Conservation (phyloP, 129 eudicot genomes). For the Daucus carota region DNA sequence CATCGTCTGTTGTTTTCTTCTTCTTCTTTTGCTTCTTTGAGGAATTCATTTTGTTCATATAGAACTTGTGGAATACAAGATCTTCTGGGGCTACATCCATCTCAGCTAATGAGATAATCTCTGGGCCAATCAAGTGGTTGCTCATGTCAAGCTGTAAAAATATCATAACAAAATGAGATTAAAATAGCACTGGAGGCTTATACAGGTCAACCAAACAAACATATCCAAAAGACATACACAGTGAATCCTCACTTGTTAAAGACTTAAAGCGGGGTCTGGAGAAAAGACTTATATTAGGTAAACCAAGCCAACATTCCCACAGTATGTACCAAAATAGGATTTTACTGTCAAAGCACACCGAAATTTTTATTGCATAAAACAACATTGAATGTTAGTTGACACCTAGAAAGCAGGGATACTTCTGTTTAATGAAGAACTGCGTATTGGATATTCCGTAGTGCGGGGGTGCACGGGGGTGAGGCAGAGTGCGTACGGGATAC, state of each 20-base stretch:
- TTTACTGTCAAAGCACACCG: not conserved
- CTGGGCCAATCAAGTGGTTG: conserved; percentile 73
- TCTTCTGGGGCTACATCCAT: conserved; percentile 89
- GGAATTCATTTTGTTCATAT: conserved; percentile 73
- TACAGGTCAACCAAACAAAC: not conserved
- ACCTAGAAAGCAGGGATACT: too few species aligned
- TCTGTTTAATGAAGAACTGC: too few species aligned
- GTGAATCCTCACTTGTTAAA: not conserved
- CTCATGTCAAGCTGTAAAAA: conserved; percentile 67
- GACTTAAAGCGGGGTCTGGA: not conserved
- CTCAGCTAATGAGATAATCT: conserved; percentile 78
- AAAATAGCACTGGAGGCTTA: not conserved
- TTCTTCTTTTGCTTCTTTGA: conserved; percentile 77
- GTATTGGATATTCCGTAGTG: too few species aligned
- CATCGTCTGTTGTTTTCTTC: conserved; percentile 56
- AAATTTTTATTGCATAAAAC: not conserved
- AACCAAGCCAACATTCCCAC: not conserved
- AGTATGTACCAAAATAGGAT: too few species aligned
- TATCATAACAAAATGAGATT: not conserved
- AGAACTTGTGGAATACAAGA: conserved; percentile 83
- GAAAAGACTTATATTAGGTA: not conserved
- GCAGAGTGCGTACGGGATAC: too few species aligned
- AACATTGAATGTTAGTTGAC: not conserved
- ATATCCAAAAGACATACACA: not conserved
- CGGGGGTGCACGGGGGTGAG: too few species aligned